Evolutionary conservation across 208 protist species (phyloP).

Genomic region (Willaertia magna): DNA sequence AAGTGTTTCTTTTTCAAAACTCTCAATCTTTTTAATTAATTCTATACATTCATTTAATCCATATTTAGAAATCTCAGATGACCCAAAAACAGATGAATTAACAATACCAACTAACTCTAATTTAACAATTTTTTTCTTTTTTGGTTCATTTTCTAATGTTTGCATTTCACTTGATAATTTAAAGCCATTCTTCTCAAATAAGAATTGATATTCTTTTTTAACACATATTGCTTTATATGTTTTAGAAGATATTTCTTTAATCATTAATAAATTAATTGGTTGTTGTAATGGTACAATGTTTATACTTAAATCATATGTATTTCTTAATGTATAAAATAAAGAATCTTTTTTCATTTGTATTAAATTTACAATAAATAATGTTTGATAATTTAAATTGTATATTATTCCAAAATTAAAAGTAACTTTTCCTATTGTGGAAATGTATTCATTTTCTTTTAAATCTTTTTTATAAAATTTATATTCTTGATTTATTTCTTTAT

Average conservation of each 20-base stretch:
- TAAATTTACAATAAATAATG: neutral
- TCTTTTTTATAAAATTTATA: neutral
- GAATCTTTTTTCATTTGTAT: neutral
- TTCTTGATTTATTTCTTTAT: no score
- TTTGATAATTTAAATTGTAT: neutral
- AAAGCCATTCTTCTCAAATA: neutral
- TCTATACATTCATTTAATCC: neutral
- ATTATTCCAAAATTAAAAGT: neutral
- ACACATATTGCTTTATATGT: neutral
- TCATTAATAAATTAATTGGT: neutral
- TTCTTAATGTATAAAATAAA: neutral
- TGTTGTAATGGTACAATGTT: neutral
- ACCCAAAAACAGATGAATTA: neutral
- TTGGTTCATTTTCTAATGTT: neutral
- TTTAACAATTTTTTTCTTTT: neutral
- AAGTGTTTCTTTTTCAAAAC: neutral
- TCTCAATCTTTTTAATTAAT: neutral
- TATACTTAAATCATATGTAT: neutral
- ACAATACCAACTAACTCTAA: neutral
- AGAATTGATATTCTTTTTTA: neutral
- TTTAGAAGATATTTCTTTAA: neutral
- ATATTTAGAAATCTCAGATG: neutral
- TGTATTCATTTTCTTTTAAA: neutral
- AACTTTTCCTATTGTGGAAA: neutral
- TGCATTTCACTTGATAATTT: no score